Evolutionary conservation across 495 filamentous ascomycete species (phyloP).

Genomic region (Neurospora africana): DNA sequence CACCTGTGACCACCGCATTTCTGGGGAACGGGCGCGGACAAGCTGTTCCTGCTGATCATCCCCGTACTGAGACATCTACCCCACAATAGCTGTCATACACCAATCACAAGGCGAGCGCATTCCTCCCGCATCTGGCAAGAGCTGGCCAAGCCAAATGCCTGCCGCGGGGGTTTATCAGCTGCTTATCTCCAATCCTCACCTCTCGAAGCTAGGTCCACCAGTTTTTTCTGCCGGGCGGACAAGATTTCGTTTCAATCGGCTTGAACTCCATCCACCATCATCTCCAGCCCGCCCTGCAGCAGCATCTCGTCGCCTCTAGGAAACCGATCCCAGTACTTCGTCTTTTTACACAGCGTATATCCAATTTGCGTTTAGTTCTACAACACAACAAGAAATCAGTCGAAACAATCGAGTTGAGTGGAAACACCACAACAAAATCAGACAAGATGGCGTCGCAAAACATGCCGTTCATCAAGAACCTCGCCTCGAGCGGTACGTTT

Average conservation of each 20-base stretch:
- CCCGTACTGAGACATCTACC: too few relatives aligned
- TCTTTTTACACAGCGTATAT: background rate
- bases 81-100: background rate
- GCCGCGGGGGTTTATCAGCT: background rate
- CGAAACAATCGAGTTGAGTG: background rate
- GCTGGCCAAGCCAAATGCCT: background rate
- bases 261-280: background rate
- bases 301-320: background rate
- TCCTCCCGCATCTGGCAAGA: background rate
- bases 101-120: conserved; percentile 1
- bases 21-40: background rate
- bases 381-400: background rate
- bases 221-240: conserved; percentile 26
- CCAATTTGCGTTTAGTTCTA: background rate
- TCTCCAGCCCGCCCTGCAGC: background rate
- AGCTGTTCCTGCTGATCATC: background rate
- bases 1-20: background rate
- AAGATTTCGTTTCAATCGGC: conserved; percentile 16
- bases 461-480: conserved; percentile 43
- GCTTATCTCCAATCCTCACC: background rate
- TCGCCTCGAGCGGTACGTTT: conserved; percentile 40
- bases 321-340: background rate
- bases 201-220: background rate
- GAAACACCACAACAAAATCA: background rate
- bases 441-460: conserved; percentile 33